Evolutionary conservation across 768 basidiomycete genomes (phyloP).

Genomic region (Xerocomus potaroensis): DNA sequence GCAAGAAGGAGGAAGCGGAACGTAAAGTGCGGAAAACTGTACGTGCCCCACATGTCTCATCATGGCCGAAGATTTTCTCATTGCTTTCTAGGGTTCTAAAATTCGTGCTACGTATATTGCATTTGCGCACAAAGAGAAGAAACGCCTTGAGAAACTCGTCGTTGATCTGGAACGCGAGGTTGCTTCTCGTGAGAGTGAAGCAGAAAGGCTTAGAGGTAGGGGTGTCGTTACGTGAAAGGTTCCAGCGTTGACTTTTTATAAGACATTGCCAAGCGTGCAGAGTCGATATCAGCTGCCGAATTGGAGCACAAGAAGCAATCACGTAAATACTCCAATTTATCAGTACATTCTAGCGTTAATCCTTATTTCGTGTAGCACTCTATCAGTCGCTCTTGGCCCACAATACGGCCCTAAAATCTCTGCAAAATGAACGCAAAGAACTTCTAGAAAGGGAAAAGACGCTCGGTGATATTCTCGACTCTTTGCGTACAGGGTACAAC

Average conservation of each 20-base stretch:
- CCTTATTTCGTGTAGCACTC: slow-evolving; percentile 51
- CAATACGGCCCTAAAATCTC: slow-evolving; percentile 67
- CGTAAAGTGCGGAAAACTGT: slow-evolving; percentile 79
- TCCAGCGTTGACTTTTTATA: background rate
- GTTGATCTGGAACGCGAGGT: slow-evolving; percentile 56
- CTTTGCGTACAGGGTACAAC: slow-evolving; percentile 84
- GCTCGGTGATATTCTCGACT: slow-evolving; percentile 78
- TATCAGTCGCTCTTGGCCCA: slow-evolving; percentile 74
- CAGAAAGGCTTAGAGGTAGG: slow-evolving; percentile 66
- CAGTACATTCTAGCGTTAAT: background rate
- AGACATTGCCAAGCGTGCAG: slow-evolving; percentile 78
- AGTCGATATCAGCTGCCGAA: slow-evolving; percentile 73
- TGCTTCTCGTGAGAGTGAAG: slow-evolving; percentile 60
- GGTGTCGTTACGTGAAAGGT: background rate
- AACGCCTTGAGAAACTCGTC: slow-evolving; percentile 65
- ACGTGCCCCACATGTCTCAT: slow-evolving; percentile 20
- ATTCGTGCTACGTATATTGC: slow-evolving; percentile 85
- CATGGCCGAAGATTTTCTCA: background rate
- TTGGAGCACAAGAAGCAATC: slow-evolving; percentile 84
- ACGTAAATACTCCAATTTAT: slow-evolving; percentile 46
- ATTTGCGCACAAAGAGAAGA: slow-evolving; percentile 87
- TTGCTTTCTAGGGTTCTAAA: slow-evolving; percentile 68
- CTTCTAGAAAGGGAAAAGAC: slow-evolving; percentile 71
- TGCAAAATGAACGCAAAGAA: slow-evolving; percentile 67
- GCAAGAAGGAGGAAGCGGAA: slow-evolving; percentile 67